Conservation (phyloP, 2,329 filamentous ascomycete species). For the Stromatinia cepivora region DNA sequence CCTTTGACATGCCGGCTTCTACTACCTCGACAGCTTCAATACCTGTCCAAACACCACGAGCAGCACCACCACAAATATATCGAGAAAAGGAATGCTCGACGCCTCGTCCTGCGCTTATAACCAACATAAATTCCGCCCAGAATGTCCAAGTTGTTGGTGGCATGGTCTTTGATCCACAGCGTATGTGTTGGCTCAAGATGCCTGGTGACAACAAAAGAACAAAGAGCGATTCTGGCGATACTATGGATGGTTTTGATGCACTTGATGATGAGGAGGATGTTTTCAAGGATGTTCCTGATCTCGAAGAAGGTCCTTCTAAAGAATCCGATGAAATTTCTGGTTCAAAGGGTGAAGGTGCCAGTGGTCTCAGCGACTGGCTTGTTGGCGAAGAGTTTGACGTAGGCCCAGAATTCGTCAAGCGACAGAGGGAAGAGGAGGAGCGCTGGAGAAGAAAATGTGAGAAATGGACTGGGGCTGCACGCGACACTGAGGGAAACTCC, state of each 20-base stretch:
- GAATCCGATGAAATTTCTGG: slow-evolving; percentile 49
- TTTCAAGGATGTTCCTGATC: slow-evolving; percentile 91
- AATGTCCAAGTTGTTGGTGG: slow-evolving; percentile 93
- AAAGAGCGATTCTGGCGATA: slow-evolving; percentile 54
- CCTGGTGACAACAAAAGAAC: slow-evolving; percentile 46
- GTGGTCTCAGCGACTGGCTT: slow-evolving; percentile 66
- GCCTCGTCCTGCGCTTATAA: slow-evolving; percentile 78
- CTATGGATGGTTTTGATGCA: slow-evolving; percentile 65
- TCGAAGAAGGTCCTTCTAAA: slow-evolving; percentile 61
- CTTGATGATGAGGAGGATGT: slow-evolving; percentile 88
- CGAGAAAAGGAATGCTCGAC: slow-evolving; percentile 60
- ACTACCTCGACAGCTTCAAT: slow-evolving; percentile 55
- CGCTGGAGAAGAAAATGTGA: slow-evolving; percentile 87
- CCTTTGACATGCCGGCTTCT: slow-evolving; percentile 68
- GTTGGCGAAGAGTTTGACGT: slow-evolving; percentile 98
- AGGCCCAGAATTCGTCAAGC: slow-evolving; percentile 85
- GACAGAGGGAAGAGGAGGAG: slow-evolving; percentile 89
- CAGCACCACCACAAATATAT: slow-evolving; percentile 49
- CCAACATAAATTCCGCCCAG: slow-evolving; percentile 80
- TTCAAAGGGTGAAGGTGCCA: slow-evolving; percentile 52
- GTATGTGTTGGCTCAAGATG: slow-evolving; percentile 97
- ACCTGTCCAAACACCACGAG: slow-evolving; percentile 46
- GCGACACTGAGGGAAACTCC: slow-evolving; percentile 54
- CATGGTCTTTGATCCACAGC: slow-evolving; percentile 96
- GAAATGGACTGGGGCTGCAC: slow-evolving; percentile 68